These are phyloP conservation scores for Daldinia vernicosa DNA, from an alignment of 495 filamentous ascomycete genomes.

Conservation along the genomic window DNA sequence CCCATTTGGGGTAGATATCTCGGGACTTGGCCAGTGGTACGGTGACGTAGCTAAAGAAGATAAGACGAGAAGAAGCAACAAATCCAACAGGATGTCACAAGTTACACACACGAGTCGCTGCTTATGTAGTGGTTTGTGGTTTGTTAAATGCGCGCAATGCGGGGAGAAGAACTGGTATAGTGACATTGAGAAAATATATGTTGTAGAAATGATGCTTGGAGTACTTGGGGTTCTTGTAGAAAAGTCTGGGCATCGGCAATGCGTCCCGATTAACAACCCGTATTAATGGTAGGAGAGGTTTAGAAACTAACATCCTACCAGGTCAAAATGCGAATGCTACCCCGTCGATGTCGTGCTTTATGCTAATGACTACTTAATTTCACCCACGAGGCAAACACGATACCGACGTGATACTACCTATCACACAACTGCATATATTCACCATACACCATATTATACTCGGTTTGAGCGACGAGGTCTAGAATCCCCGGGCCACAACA, in stretches of 20 bases:
- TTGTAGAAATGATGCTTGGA: neutral
- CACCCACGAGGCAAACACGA: constrained; percentile 10
- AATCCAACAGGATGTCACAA: neutral
- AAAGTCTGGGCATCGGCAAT: constrained; percentile 23
- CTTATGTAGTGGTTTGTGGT: constrained; percentile 12
- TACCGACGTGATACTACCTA: neutral
- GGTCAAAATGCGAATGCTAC: constrained; percentile 26
- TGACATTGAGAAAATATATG: constrained; percentile 4
- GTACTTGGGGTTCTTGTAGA: constrained; percentile 1
- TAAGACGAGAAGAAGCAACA: constrained; percentile 16
- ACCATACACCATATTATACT: neutral
- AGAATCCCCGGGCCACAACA: neutral
- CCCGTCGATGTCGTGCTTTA: constrained; percentile 37
- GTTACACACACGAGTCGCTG: constrained; percentile 13
- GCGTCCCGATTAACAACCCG: constrained; percentile 7
- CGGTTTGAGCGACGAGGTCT: neutral
- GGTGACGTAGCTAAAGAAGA: constrained; percentile 5
- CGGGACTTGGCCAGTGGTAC: neutral
- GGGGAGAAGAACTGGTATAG: constrained; percentile 1
- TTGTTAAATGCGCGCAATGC: constrained; percentile 15
- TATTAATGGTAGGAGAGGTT: constrained; percentile 3
- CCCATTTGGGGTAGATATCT: constrained; percentile 27
- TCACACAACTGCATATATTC: neutral
- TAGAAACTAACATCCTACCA: constrained; percentile 11
- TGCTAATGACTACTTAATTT: constrained; percentile 10